Conservation (phyloP, 1,139 yeast genomes). For the Neolecta irregularis region DNA sequence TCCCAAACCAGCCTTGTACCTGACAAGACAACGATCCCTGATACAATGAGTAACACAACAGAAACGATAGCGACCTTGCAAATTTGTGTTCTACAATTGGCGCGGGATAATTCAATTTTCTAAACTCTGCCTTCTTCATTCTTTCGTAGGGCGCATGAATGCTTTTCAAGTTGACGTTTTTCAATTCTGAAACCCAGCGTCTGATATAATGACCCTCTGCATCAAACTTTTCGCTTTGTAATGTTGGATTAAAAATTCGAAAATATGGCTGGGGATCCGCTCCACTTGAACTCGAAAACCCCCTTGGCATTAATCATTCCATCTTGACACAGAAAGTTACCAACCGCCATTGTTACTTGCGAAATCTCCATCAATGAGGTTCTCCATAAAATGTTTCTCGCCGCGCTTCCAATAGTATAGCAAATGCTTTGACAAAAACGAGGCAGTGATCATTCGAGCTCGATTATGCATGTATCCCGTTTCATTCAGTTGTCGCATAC, state of each 20-base stretch:
- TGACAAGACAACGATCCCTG: too few relatives aligned
- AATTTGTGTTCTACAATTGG: constrained; percentile 35
- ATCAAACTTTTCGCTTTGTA: constrained; percentile 38
- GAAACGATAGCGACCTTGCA: too few relatives aligned
- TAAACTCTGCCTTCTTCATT: constrained; percentile 14
- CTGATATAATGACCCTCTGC: constrained; percentile 33
- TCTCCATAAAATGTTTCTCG: constrained; percentile 35
- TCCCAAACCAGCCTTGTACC: too few relatives aligned
- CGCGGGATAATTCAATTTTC: constrained; percentile 27
- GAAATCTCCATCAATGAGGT: constrained; percentile 38
- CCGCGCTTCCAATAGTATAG: constrained; percentile 43
- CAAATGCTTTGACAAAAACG: constrained; percentile 37
- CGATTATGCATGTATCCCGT: constrained; percentile 42
- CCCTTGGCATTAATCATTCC: too few relatives aligned
- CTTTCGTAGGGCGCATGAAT: constrained; percentile 30
- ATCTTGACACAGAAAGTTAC: constrained; percentile 30
- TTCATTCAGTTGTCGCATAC: constrained; percentile 36
- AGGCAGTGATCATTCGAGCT: constrained; percentile 38
- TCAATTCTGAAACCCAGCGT: constrained; percentile 38
- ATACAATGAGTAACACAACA: too few relatives aligned
- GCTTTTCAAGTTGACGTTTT: constrained; percentile 21
- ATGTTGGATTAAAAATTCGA: constrained; percentile 38
- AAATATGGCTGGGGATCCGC: constrained; percentile 49
- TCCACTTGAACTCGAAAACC: too few relatives aligned
- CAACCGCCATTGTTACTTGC: constrained; percentile 44